Base-by-base conservation (phyloP, 495 filamentous ascomycete genomes). In the Hyaloscypha bicolor region DNA sequence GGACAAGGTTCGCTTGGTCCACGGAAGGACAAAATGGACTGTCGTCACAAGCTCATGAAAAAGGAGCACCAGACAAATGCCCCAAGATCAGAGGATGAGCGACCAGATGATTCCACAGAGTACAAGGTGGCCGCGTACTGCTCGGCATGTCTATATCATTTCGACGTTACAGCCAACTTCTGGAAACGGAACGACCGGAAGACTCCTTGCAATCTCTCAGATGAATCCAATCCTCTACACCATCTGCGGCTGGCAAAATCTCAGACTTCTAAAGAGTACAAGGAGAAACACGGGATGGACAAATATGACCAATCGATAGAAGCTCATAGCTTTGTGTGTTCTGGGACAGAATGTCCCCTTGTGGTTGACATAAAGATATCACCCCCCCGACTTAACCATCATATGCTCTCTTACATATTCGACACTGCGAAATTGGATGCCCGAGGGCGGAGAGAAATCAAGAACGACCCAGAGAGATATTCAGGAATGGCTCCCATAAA, bases 41-140 rank as follows among this genome's bases (percentile, higher is more conserved):
- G 73, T 51, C 66, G 65, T 1, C 73, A 75, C 60, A 59, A 9
- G n/a, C 60, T 75, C 5, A 69, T 68, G 64, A 48, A 35, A n/a
- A 75, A 72, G 37, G 59, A 64, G 5, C 21, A 9, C 6, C 63
- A 62, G 45, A 63, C 71, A 29, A 31, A 55, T 5, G 60, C 57
- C 31, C 72, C 72, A 53, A 19, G 5, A 1, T 62, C 63, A 14
- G 25, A 66, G 21, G 67, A 69, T 63, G 68, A 69, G 37, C 37
- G 22, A 19, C 68, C 65, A 22, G 55, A 60, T 35, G 29, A 3
- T 30, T 12, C 35, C 1, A 63, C 65, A 3, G 66, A 55, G 42
- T 72, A 72, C 56, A 32, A 62, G 6, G 68, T 71, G 42, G 62
- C 66, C 6, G 33, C 71, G n/a, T 75, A 67, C 56, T 75, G 73